Conservation (phyloP, 2,329 filamentous ascomycete species). For the Cercospora sesami region DNA sequence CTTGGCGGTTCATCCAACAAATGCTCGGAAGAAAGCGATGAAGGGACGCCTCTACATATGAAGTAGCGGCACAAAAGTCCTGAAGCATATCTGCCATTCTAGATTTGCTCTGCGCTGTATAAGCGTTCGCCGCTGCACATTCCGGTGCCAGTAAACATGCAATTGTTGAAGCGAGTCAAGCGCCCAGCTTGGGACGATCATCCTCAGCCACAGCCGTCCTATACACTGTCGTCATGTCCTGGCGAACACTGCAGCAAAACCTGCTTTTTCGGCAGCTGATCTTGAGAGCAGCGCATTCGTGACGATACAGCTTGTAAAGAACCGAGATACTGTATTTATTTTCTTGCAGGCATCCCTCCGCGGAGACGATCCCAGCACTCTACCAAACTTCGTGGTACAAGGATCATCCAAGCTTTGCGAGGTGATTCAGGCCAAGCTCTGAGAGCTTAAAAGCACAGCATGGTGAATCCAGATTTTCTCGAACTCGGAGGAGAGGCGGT, state of each 20-base stretch:
- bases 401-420: neutral
- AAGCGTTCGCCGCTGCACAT: neutral
- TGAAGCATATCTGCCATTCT: neutral
- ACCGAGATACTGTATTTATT: neutral
- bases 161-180: neutral
- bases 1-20: neutral
- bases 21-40: neutral
- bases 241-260: neutral
- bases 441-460: neutral
- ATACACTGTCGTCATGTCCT: neutral
- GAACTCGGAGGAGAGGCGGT: constrained; percentile 8
- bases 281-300: neutral
- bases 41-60: neutral
- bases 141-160: neutral
- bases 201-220: neutral
- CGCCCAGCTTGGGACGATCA: neutral
- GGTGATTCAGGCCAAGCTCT: constrained; percentile 1
- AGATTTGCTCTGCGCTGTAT: neutral
- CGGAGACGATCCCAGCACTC: neutral
- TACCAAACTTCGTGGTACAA: neutral
- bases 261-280: neutral
- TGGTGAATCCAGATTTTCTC: constrained; percentile 5
- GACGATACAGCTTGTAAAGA: neutral
- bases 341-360: neutral
- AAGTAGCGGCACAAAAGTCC: neutral